A percentile compares a stretch with the other conserved stretches of the same genome.
Evolutionary conservation across 2,329 filamentous ascomycete species (phyloP).

Genomic region (Paecilomyces variotii): DNA sequence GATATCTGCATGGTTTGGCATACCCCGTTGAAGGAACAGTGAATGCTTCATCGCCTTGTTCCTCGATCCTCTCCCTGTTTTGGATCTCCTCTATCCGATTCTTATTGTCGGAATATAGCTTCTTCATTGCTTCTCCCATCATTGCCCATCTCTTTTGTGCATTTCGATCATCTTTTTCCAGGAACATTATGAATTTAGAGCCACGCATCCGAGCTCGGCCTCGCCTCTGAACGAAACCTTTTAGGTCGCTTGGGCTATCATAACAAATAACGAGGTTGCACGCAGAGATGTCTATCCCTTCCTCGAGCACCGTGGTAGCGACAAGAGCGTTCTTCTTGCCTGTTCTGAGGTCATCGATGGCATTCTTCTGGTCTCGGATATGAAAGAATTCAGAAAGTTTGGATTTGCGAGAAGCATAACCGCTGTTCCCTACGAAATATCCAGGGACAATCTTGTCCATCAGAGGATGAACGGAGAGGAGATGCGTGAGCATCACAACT

Average conservation of each 20-base stretch:
- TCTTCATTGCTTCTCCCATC: slow-evolving; percentile 67
- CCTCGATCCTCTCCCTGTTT: slow-evolving; percentile 42
- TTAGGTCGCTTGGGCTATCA: slow-evolving; percentile 52
- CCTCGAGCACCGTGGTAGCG: slow-evolving; percentile 51
- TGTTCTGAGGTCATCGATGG: slow-evolving; percentile 46
- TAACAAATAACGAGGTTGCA: slow-evolving; percentile 60
- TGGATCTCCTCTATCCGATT: slow-evolving; percentile 42
- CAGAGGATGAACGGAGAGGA: slow-evolving; percentile 48
- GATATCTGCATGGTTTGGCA: slow-evolving; percentile 9
- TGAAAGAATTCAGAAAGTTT: slow-evolving; percentile 44
- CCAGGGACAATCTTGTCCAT: slow-evolving; percentile 33
- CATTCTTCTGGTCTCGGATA: slow-evolving; percentile 40
- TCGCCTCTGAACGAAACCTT: slow-evolving; percentile 58
- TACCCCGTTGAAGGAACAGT: slow-evolving; percentile 38
- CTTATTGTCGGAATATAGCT: slow-evolving; percentile 57
- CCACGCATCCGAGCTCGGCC: slow-evolving; percentile 51
- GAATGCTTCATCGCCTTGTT: slow-evolving; percentile 31
- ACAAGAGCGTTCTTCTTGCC: slow-evolving; percentile 51
- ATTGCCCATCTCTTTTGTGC: slow-evolving; percentile 49
- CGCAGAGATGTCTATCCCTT: slow-evolving; percentile 54
- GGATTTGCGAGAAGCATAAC: slow-evolving; percentile 33
- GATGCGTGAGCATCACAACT: slow-evolving; percentile 50
- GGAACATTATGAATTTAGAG: slow-evolving; percentile 50
- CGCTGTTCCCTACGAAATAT: slow-evolving; percentile 48
- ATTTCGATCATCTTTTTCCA: slow-evolving; percentile 24